A percentile compares a stretch with the other conserved stretches of the same genome.
These are phyloP conservation scores for Thelonectria olida DNA, from an alignment of 2,329 filamentous ascomycete species.

Conservation along the genomic window DNA sequence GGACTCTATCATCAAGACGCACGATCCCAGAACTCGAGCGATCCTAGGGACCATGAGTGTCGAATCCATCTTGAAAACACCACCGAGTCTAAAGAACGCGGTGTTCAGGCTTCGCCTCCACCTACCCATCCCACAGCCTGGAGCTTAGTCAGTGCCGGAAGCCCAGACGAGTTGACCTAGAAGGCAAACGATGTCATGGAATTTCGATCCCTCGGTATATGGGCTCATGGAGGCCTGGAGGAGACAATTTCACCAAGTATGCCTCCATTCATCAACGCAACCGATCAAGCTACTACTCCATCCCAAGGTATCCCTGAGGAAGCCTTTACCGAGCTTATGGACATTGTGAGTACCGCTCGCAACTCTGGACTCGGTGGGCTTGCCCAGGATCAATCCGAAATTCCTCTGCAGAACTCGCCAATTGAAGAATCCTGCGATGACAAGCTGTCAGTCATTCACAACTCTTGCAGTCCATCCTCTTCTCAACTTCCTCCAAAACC, in stretches of 20 bases:
- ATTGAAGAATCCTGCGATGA: not conserved
- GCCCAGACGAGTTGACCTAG: conserved; percentile 25
- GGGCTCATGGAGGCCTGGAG: not conserved
- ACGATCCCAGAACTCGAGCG: not conserved
- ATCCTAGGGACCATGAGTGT: not conserved
- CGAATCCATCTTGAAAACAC: not conserved
- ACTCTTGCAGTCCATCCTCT: not conserved
- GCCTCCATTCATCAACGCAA: not conserved
- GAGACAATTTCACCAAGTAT: not conserved
- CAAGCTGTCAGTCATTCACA: not conserved
- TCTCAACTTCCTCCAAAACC: not conserved
- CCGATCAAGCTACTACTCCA: not conserved
- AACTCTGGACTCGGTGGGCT: not conserved
- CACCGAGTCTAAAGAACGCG: not conserved
- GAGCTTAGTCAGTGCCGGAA: conserved; percentile 23
- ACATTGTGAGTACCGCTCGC: not conserved
- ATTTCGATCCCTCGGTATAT: not conserved
- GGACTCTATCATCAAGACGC: conserved; percentile 19
- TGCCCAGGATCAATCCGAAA: not conserved
- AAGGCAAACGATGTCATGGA: conserved; percentile 9
- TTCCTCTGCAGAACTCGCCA: not conserved
- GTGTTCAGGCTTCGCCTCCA: not conserved
- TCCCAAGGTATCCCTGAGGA: not conserved
- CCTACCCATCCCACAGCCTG: conserved; percentile 12
- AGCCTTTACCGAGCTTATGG: not conserved